Evolutionary conservation across 202 grass and related monocot species (phyloP).

Genomic region (Digitaria exilis): DNA sequence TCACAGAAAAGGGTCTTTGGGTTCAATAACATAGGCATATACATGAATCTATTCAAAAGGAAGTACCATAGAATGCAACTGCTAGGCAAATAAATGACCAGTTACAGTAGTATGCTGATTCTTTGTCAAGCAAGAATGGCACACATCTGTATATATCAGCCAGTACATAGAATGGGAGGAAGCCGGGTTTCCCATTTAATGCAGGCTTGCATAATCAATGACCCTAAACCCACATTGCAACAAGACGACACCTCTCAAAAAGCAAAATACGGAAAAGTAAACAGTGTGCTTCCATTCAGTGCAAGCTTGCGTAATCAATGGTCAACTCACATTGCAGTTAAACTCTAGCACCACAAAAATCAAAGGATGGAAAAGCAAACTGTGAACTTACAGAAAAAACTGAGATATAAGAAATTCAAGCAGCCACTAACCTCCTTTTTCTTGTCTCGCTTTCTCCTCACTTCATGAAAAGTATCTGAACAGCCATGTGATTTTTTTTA

Average conservation of each 20-base stretch:
- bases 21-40: neutral
- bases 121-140: neutral
- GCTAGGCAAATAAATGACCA: neutral
- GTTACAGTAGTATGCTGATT: neutral
- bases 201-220: slow-evolving; percentile 7
- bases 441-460: slow-evolving; percentile 87
- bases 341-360: neutral
- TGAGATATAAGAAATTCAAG: neutral
- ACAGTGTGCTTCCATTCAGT: neutral
- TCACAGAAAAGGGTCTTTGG: slow-evolving; percentile 10
- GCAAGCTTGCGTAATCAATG: neutral
- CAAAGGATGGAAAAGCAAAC: neutral
- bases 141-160: neutral
- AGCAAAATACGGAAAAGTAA: neutral
- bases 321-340: neutral
- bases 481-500: neutral
- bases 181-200: neutral
- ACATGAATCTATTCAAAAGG: neutral
- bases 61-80: neutral
- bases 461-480: slow-evolving; percentile 95
- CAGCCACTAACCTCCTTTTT: slow-evolving; percentile 76
- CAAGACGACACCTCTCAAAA: neutral
- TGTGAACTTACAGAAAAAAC: slow-evolving; percentile 11
- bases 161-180: slow-evolving; percentile 1
- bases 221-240: neutral